Conservation (phyloP, 208 protist species). For the Tritrichomonas foetus region DNA sequence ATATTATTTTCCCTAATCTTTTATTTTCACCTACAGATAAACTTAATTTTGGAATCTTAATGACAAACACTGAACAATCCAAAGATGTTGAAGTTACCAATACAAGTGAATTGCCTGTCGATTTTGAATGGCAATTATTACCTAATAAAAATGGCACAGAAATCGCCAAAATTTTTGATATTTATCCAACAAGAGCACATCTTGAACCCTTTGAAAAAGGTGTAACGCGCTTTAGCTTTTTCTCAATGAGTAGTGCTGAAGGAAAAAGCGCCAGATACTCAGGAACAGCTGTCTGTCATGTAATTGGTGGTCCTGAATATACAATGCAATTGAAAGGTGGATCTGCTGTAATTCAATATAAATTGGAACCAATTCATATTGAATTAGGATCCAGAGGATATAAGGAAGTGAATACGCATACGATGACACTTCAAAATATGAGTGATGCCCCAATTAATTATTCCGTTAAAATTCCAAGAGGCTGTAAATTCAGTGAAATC, state of each 20-base stretch:
- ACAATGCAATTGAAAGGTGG: neutral
- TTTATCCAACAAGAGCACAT: neutral
- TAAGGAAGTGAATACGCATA: neutral
- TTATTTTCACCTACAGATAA: neutral
- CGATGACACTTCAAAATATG: neutral
- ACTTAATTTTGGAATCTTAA: neutral
- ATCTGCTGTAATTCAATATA: neutral
- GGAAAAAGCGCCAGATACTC: neutral
- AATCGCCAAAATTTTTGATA: neutral
- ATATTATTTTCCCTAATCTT: neutral
- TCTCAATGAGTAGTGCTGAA: neutral
- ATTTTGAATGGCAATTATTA: neutral
- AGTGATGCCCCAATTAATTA: neutral
- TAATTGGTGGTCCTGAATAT: constrained; percentile 19
- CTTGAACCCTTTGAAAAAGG: neutral
- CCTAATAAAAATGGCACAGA: neutral
- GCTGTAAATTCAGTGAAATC: neutral
- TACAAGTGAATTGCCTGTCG: neutral
- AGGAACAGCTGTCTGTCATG: constrained; percentile 1
- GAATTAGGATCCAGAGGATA: neutral
- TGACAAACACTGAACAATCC: constrained; percentile 9
- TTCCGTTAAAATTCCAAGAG: neutral
- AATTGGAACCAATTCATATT: neutral
- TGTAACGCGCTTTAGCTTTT: neutral
- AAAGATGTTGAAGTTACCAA: neutral